These are phyloP conservation scores for Eucalyptus caleyi DNA, from an alignment of 345 rosid species.

Conservation along the genomic window DNA sequence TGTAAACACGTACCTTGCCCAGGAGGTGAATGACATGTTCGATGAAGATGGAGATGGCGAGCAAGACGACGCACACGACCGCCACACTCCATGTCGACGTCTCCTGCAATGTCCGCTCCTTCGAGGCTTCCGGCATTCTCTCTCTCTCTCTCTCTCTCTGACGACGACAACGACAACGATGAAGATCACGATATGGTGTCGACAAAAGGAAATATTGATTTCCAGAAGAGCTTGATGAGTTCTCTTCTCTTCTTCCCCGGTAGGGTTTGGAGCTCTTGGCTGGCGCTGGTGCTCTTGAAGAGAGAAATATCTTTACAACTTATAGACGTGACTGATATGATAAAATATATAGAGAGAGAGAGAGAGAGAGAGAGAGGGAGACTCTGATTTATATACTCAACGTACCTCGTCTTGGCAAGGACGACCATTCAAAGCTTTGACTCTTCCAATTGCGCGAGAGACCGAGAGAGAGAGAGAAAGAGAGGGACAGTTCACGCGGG, in stretches of 20 bases:
- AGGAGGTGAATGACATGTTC: conserved; percentile 54
- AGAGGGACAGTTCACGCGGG: neutral
- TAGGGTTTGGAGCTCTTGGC: neutral
- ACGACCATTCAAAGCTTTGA: neutral
- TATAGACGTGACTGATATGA: neutral
- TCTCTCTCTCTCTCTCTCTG: neutral
- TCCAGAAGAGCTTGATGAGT: neutral
- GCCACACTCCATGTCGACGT: conserved; percentile 98
- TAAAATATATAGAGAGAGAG: neutral
- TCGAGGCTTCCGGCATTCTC: too few relatives aligned
- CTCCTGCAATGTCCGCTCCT: conserved; percentile 32
- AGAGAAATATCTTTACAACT: neutral
- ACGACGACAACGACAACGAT: neutral
- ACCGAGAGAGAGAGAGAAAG: neutral
- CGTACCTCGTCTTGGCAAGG: neutral
- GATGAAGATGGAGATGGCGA: conserved; percentile 57
- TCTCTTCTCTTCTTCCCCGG: neutral
- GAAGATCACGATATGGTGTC: neutral
- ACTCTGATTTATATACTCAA: neutral
- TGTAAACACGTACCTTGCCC: neutral
- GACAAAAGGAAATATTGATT: neutral
- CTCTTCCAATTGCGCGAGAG: neutral
- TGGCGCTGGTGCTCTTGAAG: neutral
- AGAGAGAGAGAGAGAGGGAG: neutral
- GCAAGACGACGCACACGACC: conserved; percentile 55